Evolutionary conservation across 371 early-diverging fungal species (phyloP).

Genomic region (Mortierella sp.): DNA sequence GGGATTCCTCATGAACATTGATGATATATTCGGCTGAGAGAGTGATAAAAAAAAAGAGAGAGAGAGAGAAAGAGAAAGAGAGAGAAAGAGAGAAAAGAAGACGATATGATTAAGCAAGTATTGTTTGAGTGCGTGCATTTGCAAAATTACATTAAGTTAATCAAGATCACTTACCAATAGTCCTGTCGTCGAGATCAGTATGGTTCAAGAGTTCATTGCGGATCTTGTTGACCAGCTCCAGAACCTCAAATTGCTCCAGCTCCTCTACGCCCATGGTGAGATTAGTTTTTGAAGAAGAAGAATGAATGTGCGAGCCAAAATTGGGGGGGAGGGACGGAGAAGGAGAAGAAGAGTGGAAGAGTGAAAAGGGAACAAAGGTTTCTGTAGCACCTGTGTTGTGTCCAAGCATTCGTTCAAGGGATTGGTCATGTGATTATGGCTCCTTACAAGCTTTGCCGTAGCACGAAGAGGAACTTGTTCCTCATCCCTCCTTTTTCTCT

Average conservation of each 20-base stretch:
- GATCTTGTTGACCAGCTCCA: slow-evolving; percentile 93
- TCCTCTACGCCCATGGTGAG: slow-evolving; percentile 51
- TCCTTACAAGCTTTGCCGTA: not conserved
- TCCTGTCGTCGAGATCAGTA: slow-evolving; percentile 92
- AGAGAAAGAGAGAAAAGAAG: no score
- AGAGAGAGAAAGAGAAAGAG: no score
- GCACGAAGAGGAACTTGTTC: not conserved
- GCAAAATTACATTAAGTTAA: not conserved
- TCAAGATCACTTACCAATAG: slow-evolving; percentile 61
- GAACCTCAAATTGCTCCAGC: slow-evolving; percentile 86
- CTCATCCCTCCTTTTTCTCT: not conserved
- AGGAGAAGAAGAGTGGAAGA: not conserved
- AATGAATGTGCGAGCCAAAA: not conserved
- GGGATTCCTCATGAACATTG: slow-evolving; percentile 77
- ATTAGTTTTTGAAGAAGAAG: not conserved
- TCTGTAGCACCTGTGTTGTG: no score
- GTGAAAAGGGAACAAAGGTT: not conserved
- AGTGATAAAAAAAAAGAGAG: no score
- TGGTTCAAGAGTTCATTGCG: slow-evolving; percentile 94
- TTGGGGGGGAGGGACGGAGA: not conserved
- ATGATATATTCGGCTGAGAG: slow-evolving; percentile 83
- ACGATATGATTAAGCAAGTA: no score
- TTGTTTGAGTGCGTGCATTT: no score
- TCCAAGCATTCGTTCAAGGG: no score
- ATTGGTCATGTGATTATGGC: slow-evolving; percentile 12